Conservation (phyloP, 2,329 filamentous ascomycete species). For the Colletotrichum phormii region DNA sequence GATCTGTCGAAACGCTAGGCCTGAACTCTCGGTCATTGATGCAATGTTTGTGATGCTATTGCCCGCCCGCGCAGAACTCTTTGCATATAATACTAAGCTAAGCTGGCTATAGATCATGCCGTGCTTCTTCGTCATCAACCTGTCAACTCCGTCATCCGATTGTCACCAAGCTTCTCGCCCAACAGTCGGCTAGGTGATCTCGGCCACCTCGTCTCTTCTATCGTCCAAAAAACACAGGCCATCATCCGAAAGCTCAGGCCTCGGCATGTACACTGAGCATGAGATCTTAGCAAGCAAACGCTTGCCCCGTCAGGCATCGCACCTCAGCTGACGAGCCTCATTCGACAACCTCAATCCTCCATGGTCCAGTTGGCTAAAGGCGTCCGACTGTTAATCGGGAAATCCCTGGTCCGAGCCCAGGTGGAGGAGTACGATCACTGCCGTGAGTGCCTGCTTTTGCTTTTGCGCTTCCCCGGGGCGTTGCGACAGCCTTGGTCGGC, state of each 20-base stretch:
- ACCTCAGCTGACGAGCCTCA: background rate
- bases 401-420: constrained; percentile 5
- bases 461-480: background rate
- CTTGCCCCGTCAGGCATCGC: background rate
- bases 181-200: background rate
- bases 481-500: background rate
- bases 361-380: constrained; percentile 9
- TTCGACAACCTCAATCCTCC: background rate
- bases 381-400: constrained; percentile 8
- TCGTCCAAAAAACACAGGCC: background rate
- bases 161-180: background rate
- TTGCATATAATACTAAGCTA: background rate
- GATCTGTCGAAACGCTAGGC: constrained; percentile 20
- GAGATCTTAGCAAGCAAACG: background rate
- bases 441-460: background rate
- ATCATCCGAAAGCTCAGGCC: background rate
- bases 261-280: background rate
- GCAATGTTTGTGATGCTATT: background rate
- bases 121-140: background rate
- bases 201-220: background rate
- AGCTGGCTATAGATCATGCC: background rate
- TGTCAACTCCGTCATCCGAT: background rate
- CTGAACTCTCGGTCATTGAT: background rate
- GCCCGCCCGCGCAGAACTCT: background rate
- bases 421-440: background rate